Evolutionary conservation across 148 eudicot genomes (phyloP).

Genomic region (Limonium bicolor): DNA sequence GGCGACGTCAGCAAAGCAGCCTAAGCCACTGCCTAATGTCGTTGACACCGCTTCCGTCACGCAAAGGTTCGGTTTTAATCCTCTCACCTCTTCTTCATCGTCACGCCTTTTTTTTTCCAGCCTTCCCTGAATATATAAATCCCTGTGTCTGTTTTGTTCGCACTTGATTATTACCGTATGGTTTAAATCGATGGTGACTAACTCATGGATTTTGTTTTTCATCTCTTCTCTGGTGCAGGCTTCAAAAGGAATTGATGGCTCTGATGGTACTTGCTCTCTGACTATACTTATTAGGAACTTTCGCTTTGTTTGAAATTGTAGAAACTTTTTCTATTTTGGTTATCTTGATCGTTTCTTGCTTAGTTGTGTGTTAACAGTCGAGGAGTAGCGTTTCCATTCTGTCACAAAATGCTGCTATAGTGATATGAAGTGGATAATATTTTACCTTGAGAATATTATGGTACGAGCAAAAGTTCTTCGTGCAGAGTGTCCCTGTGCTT

Average conservation of each 20-base stretch:
- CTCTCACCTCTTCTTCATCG: background rate
- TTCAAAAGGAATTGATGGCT: conserved; percentile 10
- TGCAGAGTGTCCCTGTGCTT: background rate
- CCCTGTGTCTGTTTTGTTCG: no score
- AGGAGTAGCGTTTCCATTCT: background rate
- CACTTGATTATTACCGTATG: no score
- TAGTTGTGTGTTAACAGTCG: background rate
- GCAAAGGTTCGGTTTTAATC: background rate
- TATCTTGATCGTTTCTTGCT: background rate
- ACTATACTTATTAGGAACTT: no score
- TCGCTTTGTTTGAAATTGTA: background rate
- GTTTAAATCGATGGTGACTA: no score
- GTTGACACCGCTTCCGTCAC: conserved; percentile 9
- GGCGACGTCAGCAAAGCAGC: background rate
- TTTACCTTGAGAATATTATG: no score
- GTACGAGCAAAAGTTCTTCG: background rate
- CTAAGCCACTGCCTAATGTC: background rate
- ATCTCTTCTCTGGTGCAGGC: background rate
- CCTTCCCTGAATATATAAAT: no score
- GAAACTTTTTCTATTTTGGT: background rate
- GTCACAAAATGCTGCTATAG: background rate
- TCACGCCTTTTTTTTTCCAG: background rate
- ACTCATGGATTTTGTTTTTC: background rate
- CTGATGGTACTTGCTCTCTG: conserved; percentile 3
- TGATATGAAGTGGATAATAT: no score